phyloP scores from a whole-genome alignment of 2,329 filamentous ascomycete genomes.

The Hymenoscyphus fructigenus region DNA sequence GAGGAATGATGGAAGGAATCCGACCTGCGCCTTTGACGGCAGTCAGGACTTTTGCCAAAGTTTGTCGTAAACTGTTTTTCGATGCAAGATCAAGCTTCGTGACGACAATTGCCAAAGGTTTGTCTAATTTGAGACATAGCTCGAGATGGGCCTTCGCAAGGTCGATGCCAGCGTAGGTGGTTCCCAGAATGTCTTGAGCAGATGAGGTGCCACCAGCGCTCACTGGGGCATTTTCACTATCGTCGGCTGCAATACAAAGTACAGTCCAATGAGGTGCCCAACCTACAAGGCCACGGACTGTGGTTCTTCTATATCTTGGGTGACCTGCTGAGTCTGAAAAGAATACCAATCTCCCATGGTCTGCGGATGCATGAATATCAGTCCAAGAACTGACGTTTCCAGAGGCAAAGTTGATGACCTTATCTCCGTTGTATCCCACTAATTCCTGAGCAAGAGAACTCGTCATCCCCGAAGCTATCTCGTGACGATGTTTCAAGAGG shows the following conservation, averaged over 20 bases:
- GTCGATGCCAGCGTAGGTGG: constrained; percentile 60
- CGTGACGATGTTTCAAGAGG: constrained; percentile 87
- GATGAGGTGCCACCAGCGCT: constrained; percentile 44
- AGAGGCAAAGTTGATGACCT: constrained; percentile 79
- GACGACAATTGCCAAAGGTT: constrained; percentile 78
- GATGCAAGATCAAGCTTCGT: constrained; percentile 90
- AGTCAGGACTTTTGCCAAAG: constrained; percentile 71
- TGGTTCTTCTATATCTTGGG: constrained; percentile 84
- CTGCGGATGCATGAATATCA: constrained; percentile 81
- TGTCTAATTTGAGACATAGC: constrained; percentile 75
- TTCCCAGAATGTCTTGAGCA: constrained; percentile 51
- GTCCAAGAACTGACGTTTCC: constrained; percentile 90
- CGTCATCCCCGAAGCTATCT: constrained; percentile 87
- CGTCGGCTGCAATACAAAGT: constrained; percentile 82
- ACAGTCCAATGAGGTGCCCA: constrained; percentile 96
- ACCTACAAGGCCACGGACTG: constrained; percentile 83
- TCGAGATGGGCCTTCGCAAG: constrained; percentile 78
- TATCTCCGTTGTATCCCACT: constrained; percentile 69
- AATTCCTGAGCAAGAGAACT: constrained; percentile 94
- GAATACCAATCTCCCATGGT: constrained; percentile 75
- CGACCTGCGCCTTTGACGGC: constrained; percentile 74
- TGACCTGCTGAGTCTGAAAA: constrained; percentile 91
- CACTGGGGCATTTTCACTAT: constrained; percentile 49
- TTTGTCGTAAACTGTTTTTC: constrained; percentile 66
- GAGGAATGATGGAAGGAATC: constrained; percentile 70